These are phyloP conservation scores for Papiliotrema terrestris DNA, from an alignment of 1,284 basidiomycete genomes.

Conservation along the genomic window DNA sequence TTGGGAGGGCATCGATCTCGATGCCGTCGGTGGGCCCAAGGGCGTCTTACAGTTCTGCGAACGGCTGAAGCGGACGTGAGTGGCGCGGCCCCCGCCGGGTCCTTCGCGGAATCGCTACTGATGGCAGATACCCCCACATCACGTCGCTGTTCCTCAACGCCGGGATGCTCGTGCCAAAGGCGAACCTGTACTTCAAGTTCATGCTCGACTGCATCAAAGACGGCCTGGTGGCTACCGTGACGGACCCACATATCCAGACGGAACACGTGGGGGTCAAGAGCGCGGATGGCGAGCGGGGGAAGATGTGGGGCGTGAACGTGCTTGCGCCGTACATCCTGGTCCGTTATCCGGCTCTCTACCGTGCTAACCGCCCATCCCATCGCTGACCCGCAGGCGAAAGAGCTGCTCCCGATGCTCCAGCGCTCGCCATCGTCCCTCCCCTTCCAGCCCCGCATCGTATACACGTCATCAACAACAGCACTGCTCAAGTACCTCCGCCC, in stretches of 20 bases:
- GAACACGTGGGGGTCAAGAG: slow-evolving; percentile 63
- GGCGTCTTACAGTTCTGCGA: slow-evolving; percentile 65
- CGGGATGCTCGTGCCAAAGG: slow-evolving; percentile 64
- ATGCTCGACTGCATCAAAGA: slow-evolving; percentile 56
- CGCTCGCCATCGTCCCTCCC: slow-evolving; percentile 38
- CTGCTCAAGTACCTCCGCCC: slow-evolving; percentile 56
- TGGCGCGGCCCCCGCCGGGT: neutral
- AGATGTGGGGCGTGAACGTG: slow-evolving; percentile 80
- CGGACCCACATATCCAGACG: slow-evolving; percentile 60
- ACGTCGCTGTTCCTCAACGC: slow-evolving; percentile 81
- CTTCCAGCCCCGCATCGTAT: slow-evolving; percentile 63
- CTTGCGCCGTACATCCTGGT: slow-evolving; percentile 80
- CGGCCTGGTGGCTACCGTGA: slow-evolving; percentile 54
- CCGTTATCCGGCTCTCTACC: slow-evolving; percentile 37
- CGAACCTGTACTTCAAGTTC: slow-evolving; percentile 57
- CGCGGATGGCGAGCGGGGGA: slow-evolving; percentile 66
- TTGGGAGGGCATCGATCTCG: slow-evolving; percentile 64
- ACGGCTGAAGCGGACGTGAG: slow-evolving; percentile 53
- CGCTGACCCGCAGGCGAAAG: slow-evolving; percentile 31
- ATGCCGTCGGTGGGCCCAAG: slow-evolving; percentile 52
- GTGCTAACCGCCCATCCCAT: neutral
- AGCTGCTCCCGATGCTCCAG: slow-evolving; percentile 40
- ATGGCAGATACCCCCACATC: slow-evolving; percentile 69
- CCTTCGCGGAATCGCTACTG: neutral
- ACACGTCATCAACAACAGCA: slow-evolving; percentile 74